Conservation (phyloP, 306 rosid genomes). For the Ormosia emarginata region DNA sequence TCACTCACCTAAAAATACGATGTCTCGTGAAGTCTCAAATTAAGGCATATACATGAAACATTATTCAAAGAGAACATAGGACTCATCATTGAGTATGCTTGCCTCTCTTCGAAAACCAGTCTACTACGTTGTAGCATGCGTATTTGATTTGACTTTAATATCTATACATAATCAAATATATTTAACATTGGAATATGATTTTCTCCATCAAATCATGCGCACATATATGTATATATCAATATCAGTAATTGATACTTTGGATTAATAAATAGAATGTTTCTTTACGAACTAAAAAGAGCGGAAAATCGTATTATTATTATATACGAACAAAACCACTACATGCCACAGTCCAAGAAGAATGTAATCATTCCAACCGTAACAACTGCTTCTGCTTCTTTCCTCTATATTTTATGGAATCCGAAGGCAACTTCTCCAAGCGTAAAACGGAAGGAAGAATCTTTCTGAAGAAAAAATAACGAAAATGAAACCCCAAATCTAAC, state of each 20-base stretch:
- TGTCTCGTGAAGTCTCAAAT: too few relatives aligned
- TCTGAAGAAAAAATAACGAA: background rate
- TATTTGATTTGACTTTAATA: background rate
- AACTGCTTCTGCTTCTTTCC: slow-evolving; percentile 3
- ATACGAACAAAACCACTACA: background rate
- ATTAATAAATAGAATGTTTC: background rate
- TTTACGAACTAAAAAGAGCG: background rate
- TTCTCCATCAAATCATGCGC: background rate
- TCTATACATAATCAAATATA: background rate
- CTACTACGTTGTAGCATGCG: background rate
- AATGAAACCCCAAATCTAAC: background rate
- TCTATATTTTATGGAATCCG: slow-evolving; percentile 24
- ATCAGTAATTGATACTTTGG: background rate
- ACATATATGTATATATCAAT: background rate
- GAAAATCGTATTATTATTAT: too few relatives aligned
- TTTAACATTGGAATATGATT: background rate
- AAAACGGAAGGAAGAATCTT: slow-evolving; percentile 44
- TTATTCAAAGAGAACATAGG: too few relatives aligned
- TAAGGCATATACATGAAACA: too few relatives aligned
- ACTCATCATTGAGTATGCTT: slow-evolving; percentile 11
- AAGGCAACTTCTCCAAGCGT: slow-evolving; percentile 31
- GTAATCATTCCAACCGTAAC: slow-evolving; percentile 19
- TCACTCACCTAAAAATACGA: too few relatives aligned
- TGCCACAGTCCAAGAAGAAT: background rate
- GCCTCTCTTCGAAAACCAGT: slow-evolving; percentile 1